These are phyloP conservation scores for Ephemerocybe angulata DNA, from an alignment of 768 basidiomycete genomes.

Conservation along the genomic window DNA sequence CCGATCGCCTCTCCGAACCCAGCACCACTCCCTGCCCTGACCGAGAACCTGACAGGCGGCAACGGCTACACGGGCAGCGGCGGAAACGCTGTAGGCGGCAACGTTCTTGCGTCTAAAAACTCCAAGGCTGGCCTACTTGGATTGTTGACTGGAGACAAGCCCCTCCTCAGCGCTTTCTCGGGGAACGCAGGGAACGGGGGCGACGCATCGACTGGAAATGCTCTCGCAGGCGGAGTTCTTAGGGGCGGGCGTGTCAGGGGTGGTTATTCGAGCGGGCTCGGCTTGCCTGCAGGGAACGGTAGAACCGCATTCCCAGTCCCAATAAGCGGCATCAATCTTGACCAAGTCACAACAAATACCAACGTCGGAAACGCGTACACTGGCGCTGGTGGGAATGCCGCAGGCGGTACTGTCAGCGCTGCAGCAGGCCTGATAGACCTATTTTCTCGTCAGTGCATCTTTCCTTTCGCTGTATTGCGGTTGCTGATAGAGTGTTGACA, in stretches of 20 bases:
- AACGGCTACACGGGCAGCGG: slow-evolving; percentile 32
- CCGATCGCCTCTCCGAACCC: slow-evolving; percentile 5
- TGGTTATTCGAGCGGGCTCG: neutral
- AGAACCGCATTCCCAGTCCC: neutral
- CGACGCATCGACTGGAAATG: slow-evolving; percentile 28
- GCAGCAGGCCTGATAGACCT: neutral
- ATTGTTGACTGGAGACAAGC: slow-evolving; percentile 13
- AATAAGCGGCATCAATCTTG: neutral
- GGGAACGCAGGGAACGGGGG: slow-evolving; percentile 35
- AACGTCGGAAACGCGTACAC: slow-evolving; percentile 26
- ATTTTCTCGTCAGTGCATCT: slow-evolving; percentile 5
- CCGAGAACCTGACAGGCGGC: slow-evolving; percentile 22
- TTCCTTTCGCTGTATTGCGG: neutral
- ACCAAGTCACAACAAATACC: slow-evolving; percentile 8
- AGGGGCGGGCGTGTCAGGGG: neutral
- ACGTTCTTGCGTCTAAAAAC: slow-evolving; percentile 13
- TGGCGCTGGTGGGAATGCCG: slow-evolving; percentile 28
- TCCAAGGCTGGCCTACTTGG: slow-evolving; percentile 10
- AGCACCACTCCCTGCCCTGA: slow-evolving; percentile 21
- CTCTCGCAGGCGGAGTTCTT: slow-evolving; percentile 5
- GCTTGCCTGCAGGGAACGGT: neutral
- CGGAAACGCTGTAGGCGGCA: slow-evolving; percentile 33
- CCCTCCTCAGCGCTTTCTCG: slow-evolving; percentile 17
- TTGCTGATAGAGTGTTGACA: slow-evolving; percentile 17
- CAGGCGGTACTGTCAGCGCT: slow-evolving; percentile 31